These are phyloP conservation scores for Alternaria solani DNA, from an alignment of 2,329 filamentous ascomycete genomes.

Conservation along the genomic window DNA sequence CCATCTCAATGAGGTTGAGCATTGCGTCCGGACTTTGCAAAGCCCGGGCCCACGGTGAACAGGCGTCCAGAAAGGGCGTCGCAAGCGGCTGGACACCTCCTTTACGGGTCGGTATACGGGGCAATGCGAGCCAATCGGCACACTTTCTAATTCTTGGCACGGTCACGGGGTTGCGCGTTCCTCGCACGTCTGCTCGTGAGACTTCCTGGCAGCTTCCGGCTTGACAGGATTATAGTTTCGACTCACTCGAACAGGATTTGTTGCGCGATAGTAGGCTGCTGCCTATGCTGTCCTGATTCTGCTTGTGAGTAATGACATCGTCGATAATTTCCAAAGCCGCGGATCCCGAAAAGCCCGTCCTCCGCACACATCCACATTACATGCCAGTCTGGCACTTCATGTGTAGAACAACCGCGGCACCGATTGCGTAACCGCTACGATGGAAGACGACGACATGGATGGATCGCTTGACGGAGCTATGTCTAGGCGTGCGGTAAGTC, in stretches of 20 bases:
- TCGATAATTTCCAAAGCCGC: constrained; percentile 9
- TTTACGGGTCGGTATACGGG: constrained; percentile 3
- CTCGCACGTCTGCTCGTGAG: background rate
- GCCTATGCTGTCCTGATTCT: background rate
- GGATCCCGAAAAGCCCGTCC: constrained; percentile 28
- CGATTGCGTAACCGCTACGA: constrained; percentile 24
- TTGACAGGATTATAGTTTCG: background rate
- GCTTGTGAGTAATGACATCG: constrained; percentile 24
- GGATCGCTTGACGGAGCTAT: constrained; percentile 34
- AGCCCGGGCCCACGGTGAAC: constrained; percentile 2
- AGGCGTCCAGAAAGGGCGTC: background rate
- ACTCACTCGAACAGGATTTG: background rate
- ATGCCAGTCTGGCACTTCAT: constrained; percentile 23
- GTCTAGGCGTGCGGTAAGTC: constrained; percentile 42
- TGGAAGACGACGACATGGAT: constrained; percentile 46
- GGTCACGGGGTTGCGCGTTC: constrained; percentile 19
- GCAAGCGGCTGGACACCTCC: constrained; percentile 1
- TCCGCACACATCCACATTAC: constrained; percentile 17
- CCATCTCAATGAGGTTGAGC: background rate
- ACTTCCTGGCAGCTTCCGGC: background rate
- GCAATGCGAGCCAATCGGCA: constrained; percentile 8
- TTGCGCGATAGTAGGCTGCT: background rate
- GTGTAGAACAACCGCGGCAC: constrained; percentile 21
- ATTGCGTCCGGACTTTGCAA: background rate
- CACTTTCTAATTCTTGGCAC: background rate